Evolutionary conservation across 2,329 filamentous ascomycete species (phyloP), one percentile per base, ranked within the genome.

Genomic region (Beauveria rudraprayagi): DNA sequence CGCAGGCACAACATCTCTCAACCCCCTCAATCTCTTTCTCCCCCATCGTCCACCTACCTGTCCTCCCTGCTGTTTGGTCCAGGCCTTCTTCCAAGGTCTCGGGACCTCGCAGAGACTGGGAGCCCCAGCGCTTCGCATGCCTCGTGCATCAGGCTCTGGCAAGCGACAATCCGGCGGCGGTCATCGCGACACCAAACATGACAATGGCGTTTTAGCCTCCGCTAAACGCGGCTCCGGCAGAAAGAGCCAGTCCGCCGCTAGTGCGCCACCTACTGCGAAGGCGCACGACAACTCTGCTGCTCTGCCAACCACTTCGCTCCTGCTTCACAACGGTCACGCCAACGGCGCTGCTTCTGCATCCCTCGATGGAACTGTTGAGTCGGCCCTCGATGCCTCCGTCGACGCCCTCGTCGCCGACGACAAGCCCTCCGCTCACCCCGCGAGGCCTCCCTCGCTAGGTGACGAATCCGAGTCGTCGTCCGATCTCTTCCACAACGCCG

Each of bases 181-280:
- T 77, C 82, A 86, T 74, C 85, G 86, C 78, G 88, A 88, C 76
- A 84, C 81, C 70, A 86, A 89, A 75, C 89, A 95, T 78, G 92
- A 96, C 78, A 92, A 90, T 87, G 91, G 91, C 71, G 81, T 91
- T 74, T 88, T 92, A 81, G 87, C 87, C 70, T 72, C 75, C 63
- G 72, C 70, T 56, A 77, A 74, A 67, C 75, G 75, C 68, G 66
- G 68, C 61, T 67, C 70, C 51, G 70, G 70, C 66, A 76, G 69
- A 65, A 83, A 80, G 74, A 79, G 75, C 70, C 76, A 78, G 68
- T 72, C 70, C 66, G 76, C 76, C n/a, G 22, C 26, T 17, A 64
- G 11, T 17, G 68, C 76, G 69, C 75, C 80, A 70, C 70, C 68
- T 65, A 68, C 64, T 68, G 70, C 70, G 61, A 71, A 71, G 67